phyloP scores from a whole-genome alignment of 1,139 yeast genomes.

The Candida sp. region DNA sequence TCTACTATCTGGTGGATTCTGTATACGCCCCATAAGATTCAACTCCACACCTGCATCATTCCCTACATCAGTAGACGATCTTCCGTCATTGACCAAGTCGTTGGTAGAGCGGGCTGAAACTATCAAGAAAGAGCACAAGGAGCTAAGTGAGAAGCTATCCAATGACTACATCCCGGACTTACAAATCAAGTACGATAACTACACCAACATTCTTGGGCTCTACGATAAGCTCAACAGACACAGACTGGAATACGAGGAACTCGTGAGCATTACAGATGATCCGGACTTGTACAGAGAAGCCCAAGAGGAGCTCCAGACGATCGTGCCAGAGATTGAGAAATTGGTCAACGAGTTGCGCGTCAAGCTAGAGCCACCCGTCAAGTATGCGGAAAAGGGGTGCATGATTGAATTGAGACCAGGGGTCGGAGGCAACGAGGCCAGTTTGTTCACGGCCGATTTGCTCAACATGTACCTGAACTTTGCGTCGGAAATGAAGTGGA shows the following conservation, averaged over 20 bases:
- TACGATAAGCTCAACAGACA: slow-evolving; percentile 40
- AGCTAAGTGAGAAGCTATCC: slow-evolving; percentile 42
- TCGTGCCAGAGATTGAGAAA: slow-evolving; percentile 38
- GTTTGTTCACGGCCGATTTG: slow-evolving; percentile 81
- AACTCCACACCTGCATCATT: background rate
- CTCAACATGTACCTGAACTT: slow-evolving; percentile 81
- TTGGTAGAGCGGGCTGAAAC: slow-evolving; percentile 64
- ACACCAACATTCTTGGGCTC: slow-evolving; percentile 45
- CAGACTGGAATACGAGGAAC: slow-evolving; percentile 39
- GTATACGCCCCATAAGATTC: background rate
- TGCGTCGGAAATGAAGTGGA: slow-evolving; percentile 73
- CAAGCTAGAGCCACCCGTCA: slow-evolving; percentile 74
- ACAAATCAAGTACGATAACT: slow-evolving; percentile 15
- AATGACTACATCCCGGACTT: slow-evolving; percentile 14
- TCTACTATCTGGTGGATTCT: background rate
- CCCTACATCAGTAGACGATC: background rate
- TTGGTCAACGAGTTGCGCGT: slow-evolving; percentile 52
- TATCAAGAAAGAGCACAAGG: slow-evolving; percentile 52
- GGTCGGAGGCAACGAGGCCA: slow-evolving; percentile 97
- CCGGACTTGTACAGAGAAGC: slow-evolving; percentile 20
- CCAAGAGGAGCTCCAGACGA: slow-evolving; percentile 30
- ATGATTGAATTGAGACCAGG: slow-evolving; percentile 92
- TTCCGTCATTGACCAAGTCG: slow-evolving; percentile 55
- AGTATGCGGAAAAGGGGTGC: slow-evolving; percentile 79
- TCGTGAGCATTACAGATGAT: slow-evolving; percentile 41